Evolutionary conservation across 2,329 filamentous ascomycete genomes (phyloP), one percentile per base, ranked within the genome.

Genomic region (Coniochaeta hoffmannii): DNA sequence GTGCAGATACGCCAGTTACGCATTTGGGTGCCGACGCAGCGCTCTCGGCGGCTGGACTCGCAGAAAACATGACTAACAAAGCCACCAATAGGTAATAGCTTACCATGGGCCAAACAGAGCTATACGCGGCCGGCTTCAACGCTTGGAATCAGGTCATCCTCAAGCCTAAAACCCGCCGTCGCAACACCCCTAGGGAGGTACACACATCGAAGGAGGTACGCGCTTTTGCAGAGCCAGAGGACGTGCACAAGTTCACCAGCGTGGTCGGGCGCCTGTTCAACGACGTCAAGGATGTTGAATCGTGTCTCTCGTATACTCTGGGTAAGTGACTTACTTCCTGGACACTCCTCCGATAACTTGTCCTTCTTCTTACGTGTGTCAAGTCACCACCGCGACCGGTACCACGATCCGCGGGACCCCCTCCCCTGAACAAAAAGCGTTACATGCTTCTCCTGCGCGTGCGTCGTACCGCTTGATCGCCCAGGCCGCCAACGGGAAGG

Each of bases 61-160:
- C n/a, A n/a, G 22, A 4, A 41, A n/a, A 50, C 24, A 50, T 50
- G 6, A 46, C 44, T 50, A 1, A 51, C 49, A 51, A 19, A 31
- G 19, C 12, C 14, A 14, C 30, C 17, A 51, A 14, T 19, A 1
- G 3, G n/a, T n/a, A n/a, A 34, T 34, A 51, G 22, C 41, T 28
- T n/a, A 12, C 24, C 22, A 46, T 46, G 41, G 24, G 41, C 41
- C 19, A 12, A 22, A 46, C 81, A 78, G 70, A 77, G 53, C 65
- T 86, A 5, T 80, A 78, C 63, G 79, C 76, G 41, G 61, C 77
- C 2, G 82, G 82, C 38, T 78, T 81, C 68, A 85, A 86, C 62
- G 79, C 80, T 54, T 85, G 79, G 79, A 67, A 69, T 55, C 81
- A 85, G 61, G 71, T 85, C 15, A 60, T 63, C 2, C 77, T 82